phyloP scores from a whole-genome alignment of 345 rosid species.

The Populus euphratica region DNA sequence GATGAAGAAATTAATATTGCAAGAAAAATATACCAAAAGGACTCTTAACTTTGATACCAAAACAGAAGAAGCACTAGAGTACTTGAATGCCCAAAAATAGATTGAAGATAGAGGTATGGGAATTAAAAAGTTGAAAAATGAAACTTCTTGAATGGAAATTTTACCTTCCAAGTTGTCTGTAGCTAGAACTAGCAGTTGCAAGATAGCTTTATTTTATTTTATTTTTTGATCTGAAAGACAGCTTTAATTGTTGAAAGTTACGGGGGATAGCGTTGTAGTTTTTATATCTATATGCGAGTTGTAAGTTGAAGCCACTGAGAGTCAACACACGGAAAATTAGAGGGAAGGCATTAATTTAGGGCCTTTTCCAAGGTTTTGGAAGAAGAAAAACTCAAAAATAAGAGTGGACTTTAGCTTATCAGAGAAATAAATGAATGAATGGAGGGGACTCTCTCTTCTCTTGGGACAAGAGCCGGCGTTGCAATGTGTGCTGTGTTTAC shows the following conservation, averaged over 20 bases:
- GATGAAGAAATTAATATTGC: too few species aligned
- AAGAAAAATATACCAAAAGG: too few species aligned
- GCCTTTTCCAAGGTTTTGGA: slow-evolving; percentile 13
- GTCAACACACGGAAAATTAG: slow-evolving; percentile 40
- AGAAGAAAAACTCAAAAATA: slow-evolving; percentile 1
- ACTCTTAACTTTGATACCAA: too few species aligned
- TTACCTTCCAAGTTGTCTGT: too few species aligned
- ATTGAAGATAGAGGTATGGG: background rate
- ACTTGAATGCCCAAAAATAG: background rate
- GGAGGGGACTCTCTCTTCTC: background rate
- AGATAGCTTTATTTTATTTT: background rate
- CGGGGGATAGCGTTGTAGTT: background rate
- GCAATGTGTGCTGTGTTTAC: background rate
- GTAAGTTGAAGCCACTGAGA: slow-evolving; percentile 12
- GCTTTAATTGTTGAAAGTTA: background rate
- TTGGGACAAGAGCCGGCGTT: slow-evolving; percentile 7
- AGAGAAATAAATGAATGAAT: background rate
- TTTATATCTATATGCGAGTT: background rate
- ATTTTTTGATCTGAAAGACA: too few species aligned
- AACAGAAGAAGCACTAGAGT: too few species aligned
- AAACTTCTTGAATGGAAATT: background rate
- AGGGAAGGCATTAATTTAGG: background rate
- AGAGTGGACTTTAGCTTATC: slow-evolving; percentile 2
- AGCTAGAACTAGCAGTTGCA: background rate
- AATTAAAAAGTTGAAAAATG: background rate